Percentiles rank a stretch among this genome's conserved stretches.
phyloP scores from a whole-genome alignment of 2,329 filamentous ascomycete species.

The Botrytis squamosa region DNA sequence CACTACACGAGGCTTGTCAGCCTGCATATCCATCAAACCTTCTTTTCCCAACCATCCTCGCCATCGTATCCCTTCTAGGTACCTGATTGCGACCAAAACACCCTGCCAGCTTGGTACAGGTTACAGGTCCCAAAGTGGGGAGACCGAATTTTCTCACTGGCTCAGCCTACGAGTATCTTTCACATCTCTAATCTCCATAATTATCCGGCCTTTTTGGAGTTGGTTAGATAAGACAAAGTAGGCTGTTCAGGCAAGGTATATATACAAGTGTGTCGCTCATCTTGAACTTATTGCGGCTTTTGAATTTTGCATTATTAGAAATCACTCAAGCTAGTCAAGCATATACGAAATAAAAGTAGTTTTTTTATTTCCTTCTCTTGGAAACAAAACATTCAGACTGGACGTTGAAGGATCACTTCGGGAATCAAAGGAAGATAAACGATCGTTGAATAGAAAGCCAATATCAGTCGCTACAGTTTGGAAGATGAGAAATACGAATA shows the following conservation, averaged over 20 bases:
- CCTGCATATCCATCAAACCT: constrained; percentile 2
- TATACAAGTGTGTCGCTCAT: not conserved
- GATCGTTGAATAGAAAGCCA: not conserved
- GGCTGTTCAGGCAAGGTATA: not conserved
- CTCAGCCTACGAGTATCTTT: constrained; percentile 1
- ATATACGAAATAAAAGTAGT: constrained; percentile 20
- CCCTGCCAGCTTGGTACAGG: not conserved
- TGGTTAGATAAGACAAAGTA: not conserved
- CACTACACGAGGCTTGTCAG: not conserved
- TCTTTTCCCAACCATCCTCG: not conserved
- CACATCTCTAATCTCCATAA: constrained; percentile 9
- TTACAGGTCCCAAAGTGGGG: not conserved
- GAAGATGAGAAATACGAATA: constrained; percentile 22
- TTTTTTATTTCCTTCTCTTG: not conserved
- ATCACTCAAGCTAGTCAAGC: not conserved
- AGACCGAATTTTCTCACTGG: not conserved
- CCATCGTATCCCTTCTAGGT: not conserved
- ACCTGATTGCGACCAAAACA: not conserved
- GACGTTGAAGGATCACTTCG: not conserved
- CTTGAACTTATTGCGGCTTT: not conserved
- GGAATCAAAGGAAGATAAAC: constrained; percentile 3
- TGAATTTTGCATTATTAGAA: not conserved
- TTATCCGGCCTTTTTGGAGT: not conserved
- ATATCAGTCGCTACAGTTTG: constrained; percentile 24
- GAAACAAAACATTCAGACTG: not conserved